These are phyloP conservation scores for Ambrosiella beaveri DNA, from an alignment of 2,329 filamentous ascomycete species.

Conservation along the genomic window DNA sequence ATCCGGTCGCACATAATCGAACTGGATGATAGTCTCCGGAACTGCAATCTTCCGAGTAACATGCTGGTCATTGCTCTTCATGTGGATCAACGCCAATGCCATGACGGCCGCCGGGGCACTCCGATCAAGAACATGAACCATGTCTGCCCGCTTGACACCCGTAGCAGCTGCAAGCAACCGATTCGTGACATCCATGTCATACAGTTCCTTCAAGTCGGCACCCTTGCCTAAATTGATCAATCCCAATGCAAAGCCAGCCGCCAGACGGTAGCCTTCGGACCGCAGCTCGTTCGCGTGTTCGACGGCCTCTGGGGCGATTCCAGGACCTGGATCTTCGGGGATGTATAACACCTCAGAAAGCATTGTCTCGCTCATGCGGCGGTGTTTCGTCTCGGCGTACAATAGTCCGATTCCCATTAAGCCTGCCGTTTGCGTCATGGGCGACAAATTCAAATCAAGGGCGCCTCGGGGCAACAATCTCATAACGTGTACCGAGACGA, in stretches of 20 bases:
- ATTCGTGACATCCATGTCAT: conserved; percentile 87
- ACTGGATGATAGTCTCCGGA: conserved; percentile 75
- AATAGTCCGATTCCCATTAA: conserved; percentile 93
- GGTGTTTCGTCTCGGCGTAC: conserved; percentile 89
- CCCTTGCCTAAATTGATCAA: conserved; percentile 92
- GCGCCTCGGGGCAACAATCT: conserved; percentile 83
- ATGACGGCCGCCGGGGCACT: conserved; percentile 87
- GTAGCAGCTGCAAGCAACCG: conserved; percentile 73
- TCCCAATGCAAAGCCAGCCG: conserved; percentile 82
- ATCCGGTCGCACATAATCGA: conserved; percentile 89
- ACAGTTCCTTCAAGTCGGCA: conserved; percentile 67
- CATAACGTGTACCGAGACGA: conserved; percentile 90
- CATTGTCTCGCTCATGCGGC: conserved; percentile 98
- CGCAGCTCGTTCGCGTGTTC: conserved; percentile 74
- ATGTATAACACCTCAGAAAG: conserved; percentile 88
- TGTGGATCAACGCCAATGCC: conserved; percentile 79
- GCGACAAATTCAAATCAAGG: conserved; percentile 83
- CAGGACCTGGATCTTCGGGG: not conserved
- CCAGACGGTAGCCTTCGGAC: conserved; percentile 90
- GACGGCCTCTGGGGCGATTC: conserved; percentile 29
- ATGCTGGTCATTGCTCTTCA: conserved; percentile 83
- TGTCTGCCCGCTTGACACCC: conserved; percentile 73
- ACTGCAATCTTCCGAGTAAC: conserved; percentile 86
- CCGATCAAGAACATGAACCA: conserved; percentile 84
- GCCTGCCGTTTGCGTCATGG: conserved; percentile 83